Percentiles rank a stretch among this genome's conserved stretches.
Evolutionary conservation across 495 filamentous ascomycete genomes (phyloP).

Genomic region (Baudoinia panamericana): DNA sequence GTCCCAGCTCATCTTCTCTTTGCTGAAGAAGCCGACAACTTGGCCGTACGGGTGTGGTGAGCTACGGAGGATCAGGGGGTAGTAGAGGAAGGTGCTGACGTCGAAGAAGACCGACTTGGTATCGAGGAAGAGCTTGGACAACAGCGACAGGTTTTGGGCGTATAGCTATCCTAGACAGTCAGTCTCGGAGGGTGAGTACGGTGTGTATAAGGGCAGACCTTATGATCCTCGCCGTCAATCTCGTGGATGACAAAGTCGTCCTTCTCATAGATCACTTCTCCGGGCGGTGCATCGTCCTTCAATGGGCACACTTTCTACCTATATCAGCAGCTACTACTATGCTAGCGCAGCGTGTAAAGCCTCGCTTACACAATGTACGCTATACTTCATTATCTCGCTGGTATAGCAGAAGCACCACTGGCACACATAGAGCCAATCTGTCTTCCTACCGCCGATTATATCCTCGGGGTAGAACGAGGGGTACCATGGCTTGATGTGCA

Average conservation of each 20-base stretch:
- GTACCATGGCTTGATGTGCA: slow-evolving; percentile 36
- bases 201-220: too few relatives aligned
- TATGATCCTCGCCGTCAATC: slow-evolving; percentile 75
- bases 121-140: slow-evolving; percentile 95
- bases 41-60: slow-evolving; percentile 22
- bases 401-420: slow-evolving; percentile 89
- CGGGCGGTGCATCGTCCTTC: slow-evolving; percentile 29
- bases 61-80: slow-evolving; percentile 55
- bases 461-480: slow-evolving; percentile 36
- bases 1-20: slow-evolving; percentile 98
- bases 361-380: slow-evolving; percentile 37
- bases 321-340: slow-evolving; percentile 18
- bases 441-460: slow-evolving; percentile 24
- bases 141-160: slow-evolving; percentile 88
- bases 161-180: slow-evolving; percentile 64
- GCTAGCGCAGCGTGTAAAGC: not conserved
- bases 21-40: slow-evolving; percentile 92
- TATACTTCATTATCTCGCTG: slow-evolving; percentile 50
- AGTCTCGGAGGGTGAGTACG: too few relatives aligned
- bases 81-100: slow-evolving; percentile 88
- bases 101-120: slow-evolving; percentile 99
- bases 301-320: slow-evolving; percentile 30
- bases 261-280: slow-evolving; percentile 41
- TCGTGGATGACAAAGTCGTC: slow-evolving; percentile 65
- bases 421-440: slow-evolving; percentile 67